Percentiles rank a stretch among this genome's conserved stretches.
These are phyloP conservation scores for Microcyclosporella mali DNA, from an alignment of 2,329 filamentous ascomycete species.

Conservation along the genomic window DNA sequence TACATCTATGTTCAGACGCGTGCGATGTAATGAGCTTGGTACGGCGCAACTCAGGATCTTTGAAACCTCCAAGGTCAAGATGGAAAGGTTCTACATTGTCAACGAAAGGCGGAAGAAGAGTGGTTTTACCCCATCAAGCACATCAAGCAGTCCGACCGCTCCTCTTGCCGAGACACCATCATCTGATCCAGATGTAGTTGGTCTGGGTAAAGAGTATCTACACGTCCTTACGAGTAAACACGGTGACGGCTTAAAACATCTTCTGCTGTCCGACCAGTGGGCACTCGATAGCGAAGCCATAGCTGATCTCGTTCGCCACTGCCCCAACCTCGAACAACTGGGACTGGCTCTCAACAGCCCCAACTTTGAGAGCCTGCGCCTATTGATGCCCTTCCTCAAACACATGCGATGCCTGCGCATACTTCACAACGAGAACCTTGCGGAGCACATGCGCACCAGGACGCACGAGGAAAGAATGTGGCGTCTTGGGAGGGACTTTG, in stretches of 20 bases:
- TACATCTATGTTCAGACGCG: conserved; percentile 10
- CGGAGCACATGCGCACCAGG: conserved; percentile 10
- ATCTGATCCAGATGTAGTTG: conserved; percentile 25
- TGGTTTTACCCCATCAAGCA: conserved; percentile 14
- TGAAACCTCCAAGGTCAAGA: conserved; percentile 4
- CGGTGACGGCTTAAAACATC: conserved; percentile 47
- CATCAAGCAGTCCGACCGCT: conserved; percentile 18
- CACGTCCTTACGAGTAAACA: conserved; percentile 48
- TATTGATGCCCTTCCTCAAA: conserved; percentile 33
- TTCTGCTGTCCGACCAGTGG: conserved; percentile 54
- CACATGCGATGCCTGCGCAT: conserved; percentile 39
- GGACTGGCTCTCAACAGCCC: conserved; percentile 52
- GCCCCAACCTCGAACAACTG: conserved; percentile 55
- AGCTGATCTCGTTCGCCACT: conserved; percentile 46
- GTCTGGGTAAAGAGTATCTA: conserved; percentile 42
- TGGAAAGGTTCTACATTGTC: conserved; percentile 41
- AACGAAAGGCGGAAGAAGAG: conserved; percentile 28
- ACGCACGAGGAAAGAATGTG: conserved; percentile 26
- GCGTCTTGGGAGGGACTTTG: conserved; percentile 25
- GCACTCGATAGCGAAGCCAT: conserved; percentile 45
- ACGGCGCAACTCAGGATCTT: conserved; percentile 32
- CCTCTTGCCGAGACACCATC: conserved; percentile 27
- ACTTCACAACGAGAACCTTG: conserved; percentile 27
- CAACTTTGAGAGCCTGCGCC: conserved; percentile 39
- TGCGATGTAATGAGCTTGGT: conserved; percentile 27